Evolutionary conservation across 73 alveolate genomes (phyloP), one percentile per base, ranked within the genome.

Genomic region (Symbiodinium pilosum): DNA sequence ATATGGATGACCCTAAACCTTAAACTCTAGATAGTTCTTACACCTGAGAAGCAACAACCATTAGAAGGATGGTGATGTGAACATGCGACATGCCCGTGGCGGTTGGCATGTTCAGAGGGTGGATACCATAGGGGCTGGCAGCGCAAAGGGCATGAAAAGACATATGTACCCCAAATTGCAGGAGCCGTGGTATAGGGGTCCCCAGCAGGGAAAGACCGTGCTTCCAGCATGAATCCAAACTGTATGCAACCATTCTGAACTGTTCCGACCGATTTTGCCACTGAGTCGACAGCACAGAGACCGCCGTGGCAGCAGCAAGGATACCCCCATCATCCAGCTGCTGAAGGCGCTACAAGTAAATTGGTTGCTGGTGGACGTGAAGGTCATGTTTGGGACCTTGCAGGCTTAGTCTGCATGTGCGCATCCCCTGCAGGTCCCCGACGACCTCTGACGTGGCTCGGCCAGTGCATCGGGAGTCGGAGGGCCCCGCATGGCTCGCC

Each of bases 221-320:
- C 32, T n/a, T 54, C 32, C 73, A 11, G 24, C 8, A 47, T 8
- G 64, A 16, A 47, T 47, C 64, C 26, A 47, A 47, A n/a, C 24
- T 54, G 26, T 24, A 30, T 26, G 73, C 73, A 0, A 30, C 32
- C 73, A 7, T 32, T 32, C 32, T 73, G 86, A 14, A 34, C 40
- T 38, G 7, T 32, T 0, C 28, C 39, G 69, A 84, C 16, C 59
- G 6, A 12, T 85, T 8, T 7, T n/a, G 41, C 36, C 95, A 38
- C 54, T 28, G 21, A 71, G 88, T 91, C 89, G 87, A 69, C 97
- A 36, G 43, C 51, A 71, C 44, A 85, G 97, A 40, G 89, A 91
- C 39, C 97, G 97, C 44, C 97, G 97, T n/a, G 97, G 97, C 87
- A 43, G 43, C 97, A 69, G 16, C 97, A 91, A 91, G 88, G 97